These are phyloP conservation scores for Aschersonia sp. DNA, from an alignment of 2,329 filamentous ascomycete genomes.

Conservation along the genomic window DNA sequence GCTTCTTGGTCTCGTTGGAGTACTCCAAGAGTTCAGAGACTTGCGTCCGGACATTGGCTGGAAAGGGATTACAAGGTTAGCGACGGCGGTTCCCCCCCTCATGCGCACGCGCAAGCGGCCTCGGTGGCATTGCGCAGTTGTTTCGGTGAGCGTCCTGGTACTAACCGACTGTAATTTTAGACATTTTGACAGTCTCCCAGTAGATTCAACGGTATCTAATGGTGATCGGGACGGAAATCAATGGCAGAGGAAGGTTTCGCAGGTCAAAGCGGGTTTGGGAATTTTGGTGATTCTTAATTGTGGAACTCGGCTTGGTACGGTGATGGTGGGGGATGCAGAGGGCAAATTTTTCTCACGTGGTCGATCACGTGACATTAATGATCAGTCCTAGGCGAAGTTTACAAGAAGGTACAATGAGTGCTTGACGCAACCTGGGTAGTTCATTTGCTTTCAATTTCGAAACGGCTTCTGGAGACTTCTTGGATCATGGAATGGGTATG, in stretches of 20 bases:
- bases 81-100: slow-evolving; percentile 2
- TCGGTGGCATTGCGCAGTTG: no score
- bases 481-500: no score
- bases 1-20: slow-evolving; percentile 88
- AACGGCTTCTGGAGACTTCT: no score
- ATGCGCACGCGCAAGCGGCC: no score
- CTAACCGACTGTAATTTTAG: slow-evolving; percentile 67
- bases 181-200: slow-evolving; percentile 83
- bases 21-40: slow-evolving; percentile 90
- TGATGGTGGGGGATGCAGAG: slow-evolving; percentile 14
- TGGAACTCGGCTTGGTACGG: slow-evolving; percentile 8
- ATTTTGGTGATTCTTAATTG: slow-evolving; percentile 13
- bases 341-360: slow-evolving; percentile 22
- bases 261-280: slow-evolving; percentile 4
- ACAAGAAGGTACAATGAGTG: no score
- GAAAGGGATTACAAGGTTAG: slow-evolving; percentile 13
- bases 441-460: no score
- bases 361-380: slow-evolving; percentile 11
- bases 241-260: slow-evolving; percentile 7
- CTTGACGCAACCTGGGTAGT: no score
- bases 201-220: slow-evolving; percentile 54
- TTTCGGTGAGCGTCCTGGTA: neutral
- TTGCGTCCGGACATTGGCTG: slow-evolving; percentile 87
- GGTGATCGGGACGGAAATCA: slow-evolving; percentile 38
- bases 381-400: no score